These are phyloP conservation scores for Pseudocercospora fuligena DNA, from an alignment of 2,329 filamentous ascomycete genomes.

Conservation along the genomic window DNA sequence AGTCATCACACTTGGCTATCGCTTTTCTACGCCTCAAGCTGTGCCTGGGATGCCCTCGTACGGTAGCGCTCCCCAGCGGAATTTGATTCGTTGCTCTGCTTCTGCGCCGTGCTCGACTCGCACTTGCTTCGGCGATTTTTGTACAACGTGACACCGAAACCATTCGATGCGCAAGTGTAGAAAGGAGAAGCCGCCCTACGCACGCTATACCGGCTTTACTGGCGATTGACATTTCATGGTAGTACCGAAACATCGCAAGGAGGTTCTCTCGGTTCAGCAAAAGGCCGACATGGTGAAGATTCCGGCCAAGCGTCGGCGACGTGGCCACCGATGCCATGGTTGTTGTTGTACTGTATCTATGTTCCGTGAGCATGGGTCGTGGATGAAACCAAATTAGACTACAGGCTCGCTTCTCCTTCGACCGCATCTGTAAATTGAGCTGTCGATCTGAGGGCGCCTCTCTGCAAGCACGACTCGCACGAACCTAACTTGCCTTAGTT, in stretches of 20 bases:
- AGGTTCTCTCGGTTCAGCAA: not conserved
- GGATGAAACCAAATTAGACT: not conserved
- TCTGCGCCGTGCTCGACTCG: not conserved
- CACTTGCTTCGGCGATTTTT: not conserved
- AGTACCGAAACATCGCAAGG: not conserved
- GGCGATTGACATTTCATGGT: not conserved
- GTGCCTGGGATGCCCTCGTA: not conserved
- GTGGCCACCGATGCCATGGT: not conserved
- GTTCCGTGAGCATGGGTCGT: not conserved
- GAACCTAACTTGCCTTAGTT: slow-evolving; percentile 2
- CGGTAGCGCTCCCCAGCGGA: not conserved
- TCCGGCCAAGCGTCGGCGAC: not conserved
- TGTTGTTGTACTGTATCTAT: not conserved
- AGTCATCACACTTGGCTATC: not conserved
- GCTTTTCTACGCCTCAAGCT: not conserved
- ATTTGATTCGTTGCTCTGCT: not conserved
- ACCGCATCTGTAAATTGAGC: not conserved
- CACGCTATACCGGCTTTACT: not conserved
- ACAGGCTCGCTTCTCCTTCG: not conserved
- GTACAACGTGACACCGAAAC: not conserved
- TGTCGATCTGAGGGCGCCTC: not conserved
- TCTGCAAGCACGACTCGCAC: not conserved
- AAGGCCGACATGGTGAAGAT: not conserved
- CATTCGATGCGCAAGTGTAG: not conserved
- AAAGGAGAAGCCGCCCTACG: not conserved